Evolutionary conservation across 352 stramenopile genomes (phyloP).

Genomic region (Phytophthora sojae): DNA sequence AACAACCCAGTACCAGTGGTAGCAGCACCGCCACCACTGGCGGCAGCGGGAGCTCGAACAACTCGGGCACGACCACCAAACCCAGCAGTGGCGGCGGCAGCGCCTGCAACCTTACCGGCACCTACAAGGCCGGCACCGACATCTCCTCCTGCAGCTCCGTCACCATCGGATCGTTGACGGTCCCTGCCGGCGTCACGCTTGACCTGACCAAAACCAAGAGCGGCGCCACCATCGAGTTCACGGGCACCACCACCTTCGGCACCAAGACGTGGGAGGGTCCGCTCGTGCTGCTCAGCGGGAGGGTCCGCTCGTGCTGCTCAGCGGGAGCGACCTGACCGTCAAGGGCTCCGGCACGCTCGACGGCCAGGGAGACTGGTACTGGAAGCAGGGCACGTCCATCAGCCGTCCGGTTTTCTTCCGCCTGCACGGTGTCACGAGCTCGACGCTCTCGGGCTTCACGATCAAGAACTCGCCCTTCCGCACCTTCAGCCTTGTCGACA

Average conservation of each 20-base stretch:
- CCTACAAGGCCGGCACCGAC: constrained; percentile 31
- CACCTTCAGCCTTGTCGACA: no score
- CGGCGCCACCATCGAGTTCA: constrained; percentile 28
- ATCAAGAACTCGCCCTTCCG: constrained; percentile 17
- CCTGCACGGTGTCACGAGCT: neutral
- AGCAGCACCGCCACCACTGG: neutral
- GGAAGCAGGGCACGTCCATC: constrained; percentile 36
- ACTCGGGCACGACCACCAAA: neutral
- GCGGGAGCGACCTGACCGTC: constrained; percentile 21
- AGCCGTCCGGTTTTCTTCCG: constrained; percentile 38
- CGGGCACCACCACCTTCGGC: neutral
- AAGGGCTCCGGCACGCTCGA: constrained; percentile 37
- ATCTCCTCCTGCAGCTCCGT: constrained; percentile 30
- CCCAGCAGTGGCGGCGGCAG: neutral
- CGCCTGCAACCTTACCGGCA: constrained; percentile 35
- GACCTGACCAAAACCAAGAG: constrained; percentile 25
- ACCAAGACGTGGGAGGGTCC: constrained; percentile 12
- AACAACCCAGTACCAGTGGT: neutral
- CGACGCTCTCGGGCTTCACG: neutral
- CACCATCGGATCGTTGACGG: constrained; percentile 29
- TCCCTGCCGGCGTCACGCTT: constrained; percentile 40
- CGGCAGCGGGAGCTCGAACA: neutral
- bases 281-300: no score
- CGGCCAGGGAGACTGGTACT: constrained; percentile 43
- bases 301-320: no score